Percentiles rank a stretch among this genome's conserved stretches.
Conservation (phyloP, 2,329 filamentous ascomycete genomes). For the Penicillium griseofulvum region DNA sequence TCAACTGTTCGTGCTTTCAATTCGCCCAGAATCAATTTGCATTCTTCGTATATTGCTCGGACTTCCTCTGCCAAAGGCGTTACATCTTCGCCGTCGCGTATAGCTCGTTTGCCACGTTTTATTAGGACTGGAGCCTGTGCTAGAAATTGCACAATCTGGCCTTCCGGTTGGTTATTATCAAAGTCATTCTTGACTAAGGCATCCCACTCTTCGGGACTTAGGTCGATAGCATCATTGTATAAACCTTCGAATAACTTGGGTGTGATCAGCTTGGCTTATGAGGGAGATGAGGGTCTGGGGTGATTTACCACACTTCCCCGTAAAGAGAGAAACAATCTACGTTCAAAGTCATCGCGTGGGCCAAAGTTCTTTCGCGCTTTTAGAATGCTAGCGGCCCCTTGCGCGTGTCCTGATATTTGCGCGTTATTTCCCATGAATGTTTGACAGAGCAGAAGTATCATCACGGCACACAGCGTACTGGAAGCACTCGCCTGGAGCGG, state of each 20-base stretch:
- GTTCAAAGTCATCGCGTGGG: constrained; percentile 36
- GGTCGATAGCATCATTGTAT: constrained; percentile 34
- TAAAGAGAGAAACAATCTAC: constrained; percentile 33
- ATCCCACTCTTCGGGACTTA: constrained; percentile 35
- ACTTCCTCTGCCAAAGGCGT: constrained; percentile 21
- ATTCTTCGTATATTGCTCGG: constrained; percentile 22
- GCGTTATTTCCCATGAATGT: constrained; percentile 22
- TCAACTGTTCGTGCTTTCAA: constrained; percentile 16
- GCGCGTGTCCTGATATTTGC: constrained; percentile 30
- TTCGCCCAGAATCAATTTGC: constrained; percentile 16
- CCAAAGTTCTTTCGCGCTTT: constrained; percentile 31
- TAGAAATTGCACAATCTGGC: constrained; percentile 32
- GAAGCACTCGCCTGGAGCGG: constrained; percentile 30
- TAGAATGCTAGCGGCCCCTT: constrained; percentile 38
- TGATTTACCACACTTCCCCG: constrained; percentile 36
- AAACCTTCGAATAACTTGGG: constrained; percentile 38
- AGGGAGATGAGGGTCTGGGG: background rate
- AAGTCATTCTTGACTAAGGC: constrained; percentile 31
- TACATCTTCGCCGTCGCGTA: constrained; percentile 8
- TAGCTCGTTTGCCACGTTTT: constrained; percentile 20
- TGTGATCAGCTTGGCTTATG: background rate
- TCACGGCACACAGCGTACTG: constrained; percentile 39
- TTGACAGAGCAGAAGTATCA: constrained; percentile 36
- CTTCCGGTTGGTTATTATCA: constrained; percentile 28
- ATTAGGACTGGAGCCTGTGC: constrained; percentile 33